These are phyloP conservation scores for Boletus bicolor DNA, from an alignment of 768 basidiomycete genomes.

Conservation along the genomic window DNA sequence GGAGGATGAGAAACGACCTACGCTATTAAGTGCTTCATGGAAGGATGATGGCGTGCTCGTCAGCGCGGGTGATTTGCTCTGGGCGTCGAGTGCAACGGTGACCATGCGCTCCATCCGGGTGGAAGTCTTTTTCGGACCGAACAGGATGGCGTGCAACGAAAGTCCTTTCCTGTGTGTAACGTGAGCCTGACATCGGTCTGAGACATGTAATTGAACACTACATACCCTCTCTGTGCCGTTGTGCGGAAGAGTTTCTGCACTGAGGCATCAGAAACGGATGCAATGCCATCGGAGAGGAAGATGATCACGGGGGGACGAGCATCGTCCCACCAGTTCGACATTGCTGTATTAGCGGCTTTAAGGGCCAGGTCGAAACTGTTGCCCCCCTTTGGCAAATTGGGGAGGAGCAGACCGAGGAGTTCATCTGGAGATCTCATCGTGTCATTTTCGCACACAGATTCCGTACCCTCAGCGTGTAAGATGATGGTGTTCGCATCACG, in stretches of 20 bases:
- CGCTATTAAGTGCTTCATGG: constrained; percentile 48
- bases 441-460: constrained; percentile 40
- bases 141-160: constrained; percentile 56
- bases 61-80: constrained; percentile 32
- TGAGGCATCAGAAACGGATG: constrained; percentile 29
- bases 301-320: constrained; percentile 48
- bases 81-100: constrained; percentile 44
- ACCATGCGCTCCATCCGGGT: constrained; percentile 43
- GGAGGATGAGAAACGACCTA: constrained; percentile 19
- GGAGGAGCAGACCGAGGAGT: constrained; percentile 42
- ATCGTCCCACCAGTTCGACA: constrained; percentile 44
- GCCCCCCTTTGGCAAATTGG: constrained; percentile 33
- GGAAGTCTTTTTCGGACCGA: constrained; percentile 37
- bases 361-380: constrained; percentile 47
- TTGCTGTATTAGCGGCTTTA: constrained; percentile 31
- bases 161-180: constrained; percentile 43
- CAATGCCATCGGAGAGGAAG: constrained; percentile 58
- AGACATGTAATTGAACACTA: neutral
- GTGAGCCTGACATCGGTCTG: neutral
- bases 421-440: constrained; percentile 39
- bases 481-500: constrained; percentile 56
- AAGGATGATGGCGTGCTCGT: constrained; percentile 41
- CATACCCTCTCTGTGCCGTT: constrained; percentile 42
- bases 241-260: constrained; percentile 38
- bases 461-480: constrained; percentile 36